Evolutionary conservation across 352 stramenopile genomes (phyloP), one percentile per base, ranked within the genome.

Genomic region (Hyaloperonospora arabidopsidis): DNA sequence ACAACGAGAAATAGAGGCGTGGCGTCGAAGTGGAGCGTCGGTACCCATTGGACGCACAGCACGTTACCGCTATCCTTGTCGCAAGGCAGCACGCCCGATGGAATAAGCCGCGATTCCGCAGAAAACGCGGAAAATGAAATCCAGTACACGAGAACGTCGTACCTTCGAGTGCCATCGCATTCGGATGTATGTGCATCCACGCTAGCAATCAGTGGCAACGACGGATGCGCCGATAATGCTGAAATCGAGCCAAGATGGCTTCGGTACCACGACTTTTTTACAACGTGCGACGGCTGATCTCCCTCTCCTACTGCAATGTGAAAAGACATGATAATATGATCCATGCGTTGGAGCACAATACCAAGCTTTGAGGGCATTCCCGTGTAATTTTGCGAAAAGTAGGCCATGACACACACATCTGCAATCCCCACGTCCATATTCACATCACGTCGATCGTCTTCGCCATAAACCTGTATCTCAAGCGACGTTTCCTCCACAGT

Each of bases 71-170:
- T 67, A 41, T 60, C 46, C 34, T 65, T 52, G 8, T 67, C 60
- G 38, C 79, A 88, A 10, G 69, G 63, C 21, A 93, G 54, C 5
- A 89, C 81, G 1, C 83, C 82, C 1, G 80, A 93, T 34, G 83
- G 83, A 39, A 93, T 82, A 19, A 93, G 62, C 8, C 82, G 65
- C n/a, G 77, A 85, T 36, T 89, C 74, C 5, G 71, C 77, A n/a
- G 76, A 86, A 57, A 93, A 91, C 3, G 79, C 78, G 0, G 83
- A 89, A 52, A 89, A 87, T 2, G 80, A 90, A 34, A 93, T 68
- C 83, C 83, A 93, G 52, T 80, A 93, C 35, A 93, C 79, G 7
- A 89, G 63, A 52, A 93, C 73, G 61, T 89, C 79, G 52, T 79
- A 71, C n/a, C n/a, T 59, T 49, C 40, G 39, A 0, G 49, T 40